Evolutionary conservation across 768 basidiomycete genomes (phyloP).

Genomic region (Boletus patriciae): DNA sequence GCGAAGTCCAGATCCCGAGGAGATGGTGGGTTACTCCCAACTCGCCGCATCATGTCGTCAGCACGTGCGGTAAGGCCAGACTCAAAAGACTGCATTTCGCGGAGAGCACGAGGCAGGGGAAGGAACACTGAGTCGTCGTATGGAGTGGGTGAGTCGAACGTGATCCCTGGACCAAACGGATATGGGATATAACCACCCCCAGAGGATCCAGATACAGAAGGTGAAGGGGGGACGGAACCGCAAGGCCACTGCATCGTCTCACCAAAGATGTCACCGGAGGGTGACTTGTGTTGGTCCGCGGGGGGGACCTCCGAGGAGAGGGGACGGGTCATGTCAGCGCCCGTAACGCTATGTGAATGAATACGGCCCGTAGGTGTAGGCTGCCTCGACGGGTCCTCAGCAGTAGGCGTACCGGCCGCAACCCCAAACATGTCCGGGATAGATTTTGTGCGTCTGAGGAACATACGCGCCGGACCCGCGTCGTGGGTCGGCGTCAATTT

Average conservation of each 20-base stretch:
- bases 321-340: slow-evolving; percentile 57
- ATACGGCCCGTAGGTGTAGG: slow-evolving; percentile 49
- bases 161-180: slow-evolving; percentile 66
- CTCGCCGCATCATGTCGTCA: slow-evolving; percentile 30
- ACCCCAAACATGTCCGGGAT: slow-evolving; percentile 56
- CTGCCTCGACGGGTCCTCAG: slow-evolving; percentile 31
- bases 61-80: slow-evolving; percentile 77
- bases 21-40: slow-evolving; percentile 14
- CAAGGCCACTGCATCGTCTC: slow-evolving; percentile 63
- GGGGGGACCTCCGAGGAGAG: slow-evolving; percentile 26
- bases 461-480: slow-evolving; percentile 44
- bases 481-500: slow-evolving; percentile 34
- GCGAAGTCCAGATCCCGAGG: neutral
- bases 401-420: slow-evolving; percentile 28
- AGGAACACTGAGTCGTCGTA: slow-evolving; percentile 44
- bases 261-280: slow-evolving; percentile 56
- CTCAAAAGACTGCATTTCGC: slow-evolving; percentile 87
- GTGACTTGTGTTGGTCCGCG: slow-evolving; percentile 27
- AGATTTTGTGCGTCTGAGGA: slow-evolving; percentile 69
- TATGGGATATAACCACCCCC: slow-evolving; percentile 37
- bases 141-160: slow-evolving; percentile 59
- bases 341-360: slow-evolving; percentile 80
- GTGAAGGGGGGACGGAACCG: slow-evolving; percentile 37
- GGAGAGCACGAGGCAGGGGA: slow-evolving; percentile 55
- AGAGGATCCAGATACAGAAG: slow-evolving; percentile 26